Percentiles rank a stretch among this genome's conserved stretches.
Conservation (phyloP, 768 basidiomycete species). For the Suillus fuscotomentosus region DNA sequence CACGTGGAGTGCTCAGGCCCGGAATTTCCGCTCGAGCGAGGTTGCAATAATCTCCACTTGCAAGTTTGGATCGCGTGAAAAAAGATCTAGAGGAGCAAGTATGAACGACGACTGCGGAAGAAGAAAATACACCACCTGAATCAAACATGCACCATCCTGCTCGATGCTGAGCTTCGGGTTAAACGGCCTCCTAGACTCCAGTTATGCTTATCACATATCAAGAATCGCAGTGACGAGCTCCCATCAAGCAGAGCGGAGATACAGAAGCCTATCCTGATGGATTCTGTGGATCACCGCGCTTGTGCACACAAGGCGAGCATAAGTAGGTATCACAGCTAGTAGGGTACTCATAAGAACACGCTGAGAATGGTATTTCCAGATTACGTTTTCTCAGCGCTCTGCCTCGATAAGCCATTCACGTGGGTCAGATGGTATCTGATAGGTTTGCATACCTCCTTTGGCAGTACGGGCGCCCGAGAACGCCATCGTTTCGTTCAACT, state of each 20-base stretch:
- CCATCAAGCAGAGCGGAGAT: not conserved
- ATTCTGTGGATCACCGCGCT: not conserved
- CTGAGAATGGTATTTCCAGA: slow-evolving; percentile 1
- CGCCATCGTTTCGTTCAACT: not conserved
- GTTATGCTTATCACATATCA: not conserved
- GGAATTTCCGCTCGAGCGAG: not conserved
- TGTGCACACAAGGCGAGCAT: not conserved
- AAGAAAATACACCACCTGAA: not conserved
- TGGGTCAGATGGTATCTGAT: not conserved
- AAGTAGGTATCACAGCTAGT: not conserved
- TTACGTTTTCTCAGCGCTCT: not conserved
- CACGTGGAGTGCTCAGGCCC: not conserved
- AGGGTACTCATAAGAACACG: not conserved
- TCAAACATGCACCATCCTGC: not conserved
- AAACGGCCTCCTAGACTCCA: not conserved
- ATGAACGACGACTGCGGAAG: not conserved
- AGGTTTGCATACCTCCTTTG: not conserved
- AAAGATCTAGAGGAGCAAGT: not conserved
- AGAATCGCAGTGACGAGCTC: not conserved
- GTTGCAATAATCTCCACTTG: not conserved
- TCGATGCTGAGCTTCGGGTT: not conserved
- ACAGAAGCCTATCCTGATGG: not conserved
- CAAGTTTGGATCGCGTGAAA: not conserved
- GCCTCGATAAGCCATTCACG: slow-evolving; percentile 3
- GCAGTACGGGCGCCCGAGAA: slow-evolving; percentile 1